Evolutionary conservation across 805 yeast genomes (phyloP).

Genomic region (Wickerhamiella vanderwaltii): DNA sequence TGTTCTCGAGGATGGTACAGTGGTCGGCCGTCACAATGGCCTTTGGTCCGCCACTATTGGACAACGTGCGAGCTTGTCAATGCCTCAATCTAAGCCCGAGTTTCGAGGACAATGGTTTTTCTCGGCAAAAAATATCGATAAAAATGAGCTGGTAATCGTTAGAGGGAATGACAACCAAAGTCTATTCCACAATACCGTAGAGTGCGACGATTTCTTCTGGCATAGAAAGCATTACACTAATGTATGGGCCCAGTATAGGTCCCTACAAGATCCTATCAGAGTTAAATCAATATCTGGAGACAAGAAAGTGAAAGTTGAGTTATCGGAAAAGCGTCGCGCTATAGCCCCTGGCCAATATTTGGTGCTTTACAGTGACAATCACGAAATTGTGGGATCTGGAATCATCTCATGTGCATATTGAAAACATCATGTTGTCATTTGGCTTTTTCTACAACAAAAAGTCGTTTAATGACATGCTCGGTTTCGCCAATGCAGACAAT

Average conservation of each 20-base stretch:
- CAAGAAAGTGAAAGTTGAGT: constrained; percentile 20
- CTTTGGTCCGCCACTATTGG: constrained; percentile 95
- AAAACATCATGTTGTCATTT: background rate
- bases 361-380: constrained; percentile 54
- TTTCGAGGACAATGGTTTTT: constrained; percentile 80
- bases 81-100: constrained; percentile 81
- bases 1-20: constrained; percentile 57
- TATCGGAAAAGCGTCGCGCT: constrained; percentile 46
- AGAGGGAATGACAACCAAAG: constrained; percentile 49
- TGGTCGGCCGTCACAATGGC: constrained; percentile 77
- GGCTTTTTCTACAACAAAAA: constrained; percentile 5
- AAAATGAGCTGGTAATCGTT: constrained; percentile 71
- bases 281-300: constrained; percentile 24
- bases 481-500: background rate
- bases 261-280: constrained; percentile 50
- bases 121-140: constrained; percentile 48
- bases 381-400: constrained; percentile 47
- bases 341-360: constrained; percentile 84
- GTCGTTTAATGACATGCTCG: constrained; percentile 9
- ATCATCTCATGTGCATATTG: constrained; percentile 8
- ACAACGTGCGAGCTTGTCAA: constrained; percentile 61
- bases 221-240: constrained; percentile 24
- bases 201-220: constrained; percentile 42
- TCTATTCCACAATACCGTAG: constrained; percentile 37
- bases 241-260: constrained; percentile 52